Base-by-base conservation (phyloP, 768 basidiomycete genomes). In the Sarcodon aspratus region DNA sequence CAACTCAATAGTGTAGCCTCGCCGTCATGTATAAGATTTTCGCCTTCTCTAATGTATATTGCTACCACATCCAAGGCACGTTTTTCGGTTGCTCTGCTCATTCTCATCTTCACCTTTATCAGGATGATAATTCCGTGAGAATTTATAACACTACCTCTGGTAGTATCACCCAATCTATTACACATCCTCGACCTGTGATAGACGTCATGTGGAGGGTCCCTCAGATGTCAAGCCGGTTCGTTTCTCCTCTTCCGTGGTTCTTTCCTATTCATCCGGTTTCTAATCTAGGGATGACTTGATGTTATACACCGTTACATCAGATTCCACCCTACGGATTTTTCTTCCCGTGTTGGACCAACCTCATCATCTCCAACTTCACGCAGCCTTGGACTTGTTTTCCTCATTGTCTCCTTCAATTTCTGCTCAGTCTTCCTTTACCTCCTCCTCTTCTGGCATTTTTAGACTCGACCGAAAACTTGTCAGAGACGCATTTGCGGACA, bases 321-420 rank as follows among this genome's bases (percentile, higher is more conserved):
- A 93, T 57, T 78, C 86, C 1, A 84, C 83, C 5, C 62, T 95
- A 34, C 80, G 93, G 18, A 79, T 96, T 57, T 94, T 89, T 63
- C 68, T 87, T 33, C 89, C 93, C 6, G 88, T 96, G 10, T 67
- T 96, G 42, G 93, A 96, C 61, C 79, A 82, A 12, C 90, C 91
- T 10, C 79, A 81, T 53, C 76, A 79, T 59, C 72, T 96, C 36
- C 93, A 95, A 62, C 74, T 96, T 5, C 90, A 92, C 59, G 78
- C 83, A 7, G 74, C 85, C 2, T 61, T 94, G 44, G 88, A 93
- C 59, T 62, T 80, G 7, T 79, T 72, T 55, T 78, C 80, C n/a
- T 77, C 84, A 34, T 57, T 79, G 63, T 75, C 48, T 63, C 69
- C 34, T 49, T 69, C 51, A 56, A 64, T 37, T 59, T 52, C 67